Conservation (phyloP, 2,329 filamentous ascomycete species). For the Helotiales sp. region DNA sequence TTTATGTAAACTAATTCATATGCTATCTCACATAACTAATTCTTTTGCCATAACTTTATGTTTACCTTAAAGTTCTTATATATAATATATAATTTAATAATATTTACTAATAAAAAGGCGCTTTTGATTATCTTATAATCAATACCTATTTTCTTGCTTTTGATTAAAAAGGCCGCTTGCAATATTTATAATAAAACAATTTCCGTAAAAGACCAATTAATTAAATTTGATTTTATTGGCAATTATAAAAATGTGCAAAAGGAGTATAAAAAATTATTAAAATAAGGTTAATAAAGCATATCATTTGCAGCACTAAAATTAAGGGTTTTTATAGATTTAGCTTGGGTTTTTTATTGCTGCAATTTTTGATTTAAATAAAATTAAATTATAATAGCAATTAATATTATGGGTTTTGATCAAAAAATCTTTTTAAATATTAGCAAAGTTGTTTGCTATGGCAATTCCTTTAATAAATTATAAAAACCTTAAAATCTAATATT, state of each 20-base stretch:
- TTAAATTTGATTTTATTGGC: conserved; percentile 21
- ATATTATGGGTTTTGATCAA: conserved; percentile 2
- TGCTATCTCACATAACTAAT: background rate
- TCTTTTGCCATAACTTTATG: background rate
- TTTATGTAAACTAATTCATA: background rate
- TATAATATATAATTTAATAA: no score
- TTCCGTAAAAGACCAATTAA: conserved; percentile 15
- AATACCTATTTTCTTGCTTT: conserved; percentile 17
- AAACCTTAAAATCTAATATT: conserved; percentile 24
- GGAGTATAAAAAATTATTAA: conserved; percentile 23
- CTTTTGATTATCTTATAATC: conserved; percentile 16
- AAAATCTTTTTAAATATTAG: conserved; percentile 15
- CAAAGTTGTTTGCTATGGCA: conserved; percentile 10
- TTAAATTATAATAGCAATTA: conserved; percentile 19
- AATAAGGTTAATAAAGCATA: conserved; percentile 20
- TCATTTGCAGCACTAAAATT: conserved; percentile 17
- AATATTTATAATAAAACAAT: conserved; percentile 19
- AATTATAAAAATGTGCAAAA: conserved; percentile 22
- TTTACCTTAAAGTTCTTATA: background rate
- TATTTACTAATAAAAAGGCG: background rate
- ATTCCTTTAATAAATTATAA: conserved; percentile 21
- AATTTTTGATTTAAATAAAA: no score
- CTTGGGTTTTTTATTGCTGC: conserved; percentile 12
- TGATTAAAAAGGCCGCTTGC: conserved; percentile 22
- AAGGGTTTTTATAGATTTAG: conserved; percentile 20